Percentiles rank a stretch among this genome's conserved stretches.
These are phyloP conservation scores for Tolypocladium nubicola DNA, from an alignment of 2,329 filamentous ascomycete species.

Conservation along the genomic window DNA sequence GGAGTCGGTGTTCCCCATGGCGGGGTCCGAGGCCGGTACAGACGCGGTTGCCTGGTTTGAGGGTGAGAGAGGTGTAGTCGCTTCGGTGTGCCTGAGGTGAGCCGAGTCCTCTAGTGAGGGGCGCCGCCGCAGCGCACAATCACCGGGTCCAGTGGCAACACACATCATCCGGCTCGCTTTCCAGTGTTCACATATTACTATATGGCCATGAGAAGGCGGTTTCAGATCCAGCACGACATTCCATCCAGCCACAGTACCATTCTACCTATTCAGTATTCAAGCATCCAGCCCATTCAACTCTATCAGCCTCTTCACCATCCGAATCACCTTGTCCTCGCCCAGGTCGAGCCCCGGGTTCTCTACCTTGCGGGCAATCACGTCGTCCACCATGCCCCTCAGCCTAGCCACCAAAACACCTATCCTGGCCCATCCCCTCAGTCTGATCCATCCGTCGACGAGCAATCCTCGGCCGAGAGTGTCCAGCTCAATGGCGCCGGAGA, in stretches of 20 bases:
- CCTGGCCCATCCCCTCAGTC: constrained; percentile 80
- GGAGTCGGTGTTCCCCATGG: constrained; percentile 4
- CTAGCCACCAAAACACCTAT: constrained; percentile 84
- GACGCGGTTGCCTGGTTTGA: neutral
- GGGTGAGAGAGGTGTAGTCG: neutral
- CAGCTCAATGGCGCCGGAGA: constrained; percentile 73
- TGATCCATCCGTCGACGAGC: constrained; percentile 84
- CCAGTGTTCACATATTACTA: neutral
- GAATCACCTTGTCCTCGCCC: constrained; percentile 57
- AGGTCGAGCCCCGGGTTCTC: constrained; percentile 58
- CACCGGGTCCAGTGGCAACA: too few relatives aligned
- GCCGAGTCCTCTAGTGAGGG: neutral
- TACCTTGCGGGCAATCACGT: constrained; percentile 69
- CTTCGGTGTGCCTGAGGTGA: neutral
- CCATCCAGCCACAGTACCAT: neutral
- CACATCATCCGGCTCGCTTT: neutral
- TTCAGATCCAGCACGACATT: neutral
- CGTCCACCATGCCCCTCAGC: constrained; percentile 77
- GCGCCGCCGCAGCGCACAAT: neutral
- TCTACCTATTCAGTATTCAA: constrained; percentile 13
- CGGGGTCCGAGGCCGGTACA: neutral
- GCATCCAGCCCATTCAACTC: constrained; percentile 82
- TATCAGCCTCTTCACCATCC: constrained; percentile 67
- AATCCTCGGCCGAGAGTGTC: constrained; percentile 82
- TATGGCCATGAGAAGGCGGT: neutral